These are phyloP conservation scores for Fusarium nisikadoi DNA, from an alignment of 2,329 filamentous ascomycete species.

Conservation along the genomic window DNA sequence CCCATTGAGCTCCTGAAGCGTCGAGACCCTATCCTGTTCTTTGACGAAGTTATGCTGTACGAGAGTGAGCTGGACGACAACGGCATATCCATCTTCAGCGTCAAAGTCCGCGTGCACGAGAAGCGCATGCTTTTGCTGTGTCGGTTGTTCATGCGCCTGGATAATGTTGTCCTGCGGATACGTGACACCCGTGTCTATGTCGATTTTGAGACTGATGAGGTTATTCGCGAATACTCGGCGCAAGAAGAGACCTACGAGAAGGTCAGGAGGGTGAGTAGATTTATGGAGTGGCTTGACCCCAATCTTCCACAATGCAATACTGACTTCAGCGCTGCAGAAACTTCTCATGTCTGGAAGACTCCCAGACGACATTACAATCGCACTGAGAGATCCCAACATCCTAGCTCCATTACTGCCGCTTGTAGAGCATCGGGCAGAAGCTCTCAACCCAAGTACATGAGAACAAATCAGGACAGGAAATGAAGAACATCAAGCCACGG, in stretches of 20 bases:
- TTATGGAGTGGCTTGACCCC: neutral
- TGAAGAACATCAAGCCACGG: neutral
- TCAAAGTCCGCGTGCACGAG: constrained; percentile 94
- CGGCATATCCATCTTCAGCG: constrained; percentile 88
- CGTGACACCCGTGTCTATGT: constrained; percentile 92
- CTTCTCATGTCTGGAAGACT: constrained; percentile 60
- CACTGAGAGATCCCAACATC: constrained; percentile 82
- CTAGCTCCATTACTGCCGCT: constrained; percentile 76
- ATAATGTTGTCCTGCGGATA: constrained; percentile 87
- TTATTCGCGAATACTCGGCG: constrained; percentile 91
- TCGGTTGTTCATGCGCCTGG: constrained; percentile 91
- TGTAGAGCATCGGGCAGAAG: constrained; percentile 75
- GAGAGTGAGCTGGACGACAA: constrained; percentile 99
- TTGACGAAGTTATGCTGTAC: constrained; percentile 94
- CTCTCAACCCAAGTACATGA: constrained; percentile 39
- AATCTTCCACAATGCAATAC: neutral
- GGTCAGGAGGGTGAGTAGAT: constrained; percentile 72
- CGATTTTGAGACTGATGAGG: constrained; percentile 81
- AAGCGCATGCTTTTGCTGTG: constrained; percentile 84
- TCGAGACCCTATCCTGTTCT: constrained; percentile 94
- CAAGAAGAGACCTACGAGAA: constrained; percentile 84
- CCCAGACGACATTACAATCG: constrained; percentile 79
- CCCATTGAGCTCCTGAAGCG: constrained; percentile 87
- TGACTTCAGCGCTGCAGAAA: constrained; percentile 49
- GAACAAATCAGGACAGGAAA: neutral